Conservation (phyloP, 2,329 filamentous ascomycete species). For the Apiospora rasikravindrae region DNA sequence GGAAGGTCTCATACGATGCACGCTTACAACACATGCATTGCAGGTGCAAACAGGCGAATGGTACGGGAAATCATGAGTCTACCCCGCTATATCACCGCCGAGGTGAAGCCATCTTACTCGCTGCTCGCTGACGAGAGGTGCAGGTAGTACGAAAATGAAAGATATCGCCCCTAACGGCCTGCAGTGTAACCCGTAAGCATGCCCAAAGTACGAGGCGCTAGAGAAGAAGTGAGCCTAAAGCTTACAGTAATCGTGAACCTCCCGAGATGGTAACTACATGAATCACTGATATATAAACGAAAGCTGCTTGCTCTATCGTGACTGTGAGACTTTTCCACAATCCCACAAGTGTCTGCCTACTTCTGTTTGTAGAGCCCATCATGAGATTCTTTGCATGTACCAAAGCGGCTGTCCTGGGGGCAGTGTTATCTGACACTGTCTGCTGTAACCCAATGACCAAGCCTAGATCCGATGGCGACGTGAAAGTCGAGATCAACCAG, state of each 20-base stretch:
- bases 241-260: not conserved
- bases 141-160: not conserved
- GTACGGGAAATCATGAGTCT: not conserved
- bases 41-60: not conserved
- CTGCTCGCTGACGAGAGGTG: not conserved
- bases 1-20: not conserved
- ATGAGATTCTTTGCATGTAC: not conserved
- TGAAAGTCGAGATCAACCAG: not conserved
- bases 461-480: not conserved
- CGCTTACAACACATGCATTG: not conserved
- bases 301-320: not conserved
- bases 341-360: not conserved
- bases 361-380: accelerated
- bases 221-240: not conserved
- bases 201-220: not conserved
- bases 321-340: not conserved
- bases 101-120: not conserved
- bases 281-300: not conserved
- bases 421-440: not conserved
- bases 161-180: not conserved
- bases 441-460: not conserved
- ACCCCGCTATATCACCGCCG: not conserved
- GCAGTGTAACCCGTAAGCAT: not conserved
- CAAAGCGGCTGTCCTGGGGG: not conserved
- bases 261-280: too few relatives aligned